Base-by-base conservation (phyloP, 352 stramenopile genomes). In the Elongisporangium undulatum region DNA sequence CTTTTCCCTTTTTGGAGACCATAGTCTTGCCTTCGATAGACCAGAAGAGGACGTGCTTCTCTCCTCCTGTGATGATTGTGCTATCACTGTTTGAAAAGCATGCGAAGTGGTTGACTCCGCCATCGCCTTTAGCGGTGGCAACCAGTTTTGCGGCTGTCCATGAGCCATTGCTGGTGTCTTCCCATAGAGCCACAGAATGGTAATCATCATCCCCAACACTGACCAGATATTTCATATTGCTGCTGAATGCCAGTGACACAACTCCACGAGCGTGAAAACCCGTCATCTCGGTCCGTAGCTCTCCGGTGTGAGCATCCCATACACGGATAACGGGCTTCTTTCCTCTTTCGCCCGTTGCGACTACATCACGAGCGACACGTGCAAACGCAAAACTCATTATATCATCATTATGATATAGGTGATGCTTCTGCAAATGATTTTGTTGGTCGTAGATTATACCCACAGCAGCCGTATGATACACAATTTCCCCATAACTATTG, bases 401-500 rank as follows among this genome's bases (percentile, higher is more conserved):
- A 61, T 97, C 90, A 54, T 97, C 90, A 16, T 75, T 90, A 56
- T 96, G 87, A 8, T 75, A 79, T 4, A 88, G 19, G 49, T 96
- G 86, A 48, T 95, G 85, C 58, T 77, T 85, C 64, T 97, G 91
- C 8, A 89, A 53, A 64, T 93, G 82, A 49, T 83, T 74, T 7
- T 73, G 51, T 0, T 71, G 68, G 59, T 96, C 76, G 53, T 89
- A 92, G 19, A 95, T 87, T 29, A 97, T 77, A 7, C 87, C 89
- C 1, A 97, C 79, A 1, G 88, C 85, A 1, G 90, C 90, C 0
- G 88, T 94, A 61, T 93, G 86, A 66, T 96, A 97, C 48, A 96
- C 84, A 23, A 97, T 82, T 56, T 92, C 79, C 23, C 80, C 77
- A 19, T 80, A 61, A 6, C 66, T 62, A 34, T 92, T 94, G 67